Conservation (phyloP, 768 basidiomycete genomes). For the Rhizopogon sp. region DNA sequence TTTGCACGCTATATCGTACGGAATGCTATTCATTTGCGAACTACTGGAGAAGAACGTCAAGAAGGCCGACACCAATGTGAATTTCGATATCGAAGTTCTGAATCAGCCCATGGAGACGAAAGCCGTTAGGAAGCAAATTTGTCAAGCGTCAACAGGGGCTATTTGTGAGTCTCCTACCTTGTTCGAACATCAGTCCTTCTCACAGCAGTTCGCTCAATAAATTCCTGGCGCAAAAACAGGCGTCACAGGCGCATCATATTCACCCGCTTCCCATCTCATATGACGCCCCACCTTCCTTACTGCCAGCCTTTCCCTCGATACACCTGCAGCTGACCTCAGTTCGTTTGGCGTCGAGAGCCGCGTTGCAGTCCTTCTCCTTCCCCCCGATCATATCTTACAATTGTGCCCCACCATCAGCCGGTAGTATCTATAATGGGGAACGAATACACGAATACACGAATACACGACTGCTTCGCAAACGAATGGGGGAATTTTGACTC, state of each 20-base stretch:
- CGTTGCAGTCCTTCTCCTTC: constrained; percentile 32
- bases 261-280: constrained; percentile 67
- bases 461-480: constrained; percentile 1
- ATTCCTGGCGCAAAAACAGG: constrained; percentile 82
- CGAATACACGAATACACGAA: neutral
- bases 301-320: constrained; percentile 65
- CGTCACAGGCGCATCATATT: constrained; percentile 64
- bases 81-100: no score
- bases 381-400: constrained; percentile 29
- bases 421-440: constrained; percentile 17
- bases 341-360: constrained; percentile 60
- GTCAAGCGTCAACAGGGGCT: no score
- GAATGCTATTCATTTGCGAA: no score
- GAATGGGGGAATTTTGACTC: neutral
- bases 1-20: no score
- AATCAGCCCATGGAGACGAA: no score
- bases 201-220: constrained; percentile 65
- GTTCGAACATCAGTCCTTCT: neutral
- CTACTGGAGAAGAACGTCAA: no score
- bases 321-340: constrained; percentile 53
- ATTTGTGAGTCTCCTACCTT: constrained; percentile 27
- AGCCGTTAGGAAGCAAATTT: no score
- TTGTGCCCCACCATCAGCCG: neutral
- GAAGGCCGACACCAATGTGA: no score
- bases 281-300: constrained; percentile 77